Evolutionary conservation across 768 basidiomycete species (phyloP), one percentile per base, ranked within the genome.

Genomic region (Tylopilus rubrobrunneus): DNA sequence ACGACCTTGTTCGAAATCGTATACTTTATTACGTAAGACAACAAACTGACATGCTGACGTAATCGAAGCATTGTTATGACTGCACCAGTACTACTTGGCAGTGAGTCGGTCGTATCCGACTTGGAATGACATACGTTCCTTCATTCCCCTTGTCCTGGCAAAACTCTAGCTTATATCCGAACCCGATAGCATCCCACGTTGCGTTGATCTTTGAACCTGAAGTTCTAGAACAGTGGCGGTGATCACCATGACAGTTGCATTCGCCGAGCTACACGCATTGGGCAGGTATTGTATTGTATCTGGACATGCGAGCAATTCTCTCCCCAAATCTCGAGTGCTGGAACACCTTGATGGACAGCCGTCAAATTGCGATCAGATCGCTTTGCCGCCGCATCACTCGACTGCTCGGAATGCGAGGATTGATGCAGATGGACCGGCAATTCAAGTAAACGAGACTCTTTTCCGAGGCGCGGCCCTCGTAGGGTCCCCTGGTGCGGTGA

Each of bases 361-460:
- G 44, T 25, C 29, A 10, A 34, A 58, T 47, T n/a, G 56, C 65
- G 65, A 65, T 66, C 66, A 45, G 57, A 66, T 67, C 66, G 63
- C 60, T 57, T 17, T 39, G 45, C 50, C 42, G 17, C 29, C 19
- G 25, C 49, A 54, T 44, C 34, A 29, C 45, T 54, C 53, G 34
- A 57, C 56, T 45, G 59, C 59, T 52, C 49, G 56, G 59, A 58
- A 49, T 53, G 54, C 51, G 56, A 59, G 56, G 53, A 52, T 39
- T 55, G 60, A 64, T 19, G 19, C 19, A 19, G 19, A 19, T 56
- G 39, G 46, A 64, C 49, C 36, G 31, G 52, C 5, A 53, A 51
- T 52, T 64, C 57, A 70, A 54, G 58, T 63, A 61, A 70, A 70
- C 8, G 69, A 67, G 21, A 70, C 69, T 57, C 61, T 70, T 62